Evolutionary conservation across 257 asterid genomes (phyloP).

Genomic region (Solanum arcanum): DNA sequence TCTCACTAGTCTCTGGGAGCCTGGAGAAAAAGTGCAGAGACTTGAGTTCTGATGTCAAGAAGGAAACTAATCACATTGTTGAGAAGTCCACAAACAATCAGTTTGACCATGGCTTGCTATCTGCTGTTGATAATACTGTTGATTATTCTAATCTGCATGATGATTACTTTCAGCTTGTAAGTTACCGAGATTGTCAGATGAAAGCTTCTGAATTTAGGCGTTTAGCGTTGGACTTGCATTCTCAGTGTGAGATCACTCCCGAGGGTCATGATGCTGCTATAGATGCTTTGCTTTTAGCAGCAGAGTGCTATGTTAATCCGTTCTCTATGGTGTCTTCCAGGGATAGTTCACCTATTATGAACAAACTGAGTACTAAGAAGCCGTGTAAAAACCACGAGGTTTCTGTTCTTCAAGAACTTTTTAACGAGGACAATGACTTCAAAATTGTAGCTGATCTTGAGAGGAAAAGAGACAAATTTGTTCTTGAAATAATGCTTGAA

Average conservation of each 20-base stretch:
- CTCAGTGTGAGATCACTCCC: constrained; percentile 44
- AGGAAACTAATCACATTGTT: constrained; percentile 19
- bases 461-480: constrained; percentile 85
- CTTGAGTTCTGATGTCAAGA: constrained; percentile 21
- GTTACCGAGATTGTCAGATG: constrained; percentile 69
- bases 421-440: constrained; percentile 39
- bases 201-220: constrained; percentile 91
- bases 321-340: constrained; percentile 53
- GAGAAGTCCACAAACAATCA: constrained; percentile 21
- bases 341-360: constrained; percentile 26
- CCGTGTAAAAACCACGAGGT: constrained; percentile 22
- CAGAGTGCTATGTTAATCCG: constrained; percentile 88
- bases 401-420: constrained; percentile 32
- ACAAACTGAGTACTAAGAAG: constrained; percentile 16
- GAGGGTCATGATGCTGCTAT: constrained; percentile 76
- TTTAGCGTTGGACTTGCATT: constrained; percentile 67
- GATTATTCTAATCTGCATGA: constrained; percentile 43
- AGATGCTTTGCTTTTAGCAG: constrained; percentile 92
- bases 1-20: constrained; percentile 54
- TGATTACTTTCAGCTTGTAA: constrained; percentile 73
- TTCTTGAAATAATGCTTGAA: constrained; percentile 83
- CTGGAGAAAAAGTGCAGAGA: constrained; percentile 29
- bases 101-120: constrained; percentile 8
- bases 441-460: constrained; percentile 70
- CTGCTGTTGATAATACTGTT: constrained; percentile 23